Evolutionary conservation across 495 filamentous ascomycete genomes (phyloP), one percentile per base, ranked within the genome.

Genomic region (Penicillium macrosclerotiorum): DNA sequence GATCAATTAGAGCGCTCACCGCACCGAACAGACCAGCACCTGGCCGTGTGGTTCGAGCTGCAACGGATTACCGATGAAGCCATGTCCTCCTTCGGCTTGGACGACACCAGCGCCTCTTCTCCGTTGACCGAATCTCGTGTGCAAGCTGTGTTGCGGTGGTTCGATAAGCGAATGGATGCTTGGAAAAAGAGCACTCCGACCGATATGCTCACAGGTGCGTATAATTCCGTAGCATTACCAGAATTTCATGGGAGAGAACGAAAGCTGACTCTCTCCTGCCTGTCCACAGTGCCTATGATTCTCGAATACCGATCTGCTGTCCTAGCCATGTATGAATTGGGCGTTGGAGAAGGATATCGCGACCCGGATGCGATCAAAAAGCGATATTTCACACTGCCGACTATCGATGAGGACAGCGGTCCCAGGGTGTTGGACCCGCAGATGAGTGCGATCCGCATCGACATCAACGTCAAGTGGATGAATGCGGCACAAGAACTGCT

Each of bases 321-420:
- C 20, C 63, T 80, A 7, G 69, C 68, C 20, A 63, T 79, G 43
- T 76, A 79, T 47, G 75, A 80, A 52, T 40, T 77, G 6, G 74
- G 69, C 26, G 58, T 77, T 24, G 71, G 75, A 30, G 69, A 75
- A 45, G 75, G 76, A 11, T 76, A 79, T 45, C 68, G 72, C 20
- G 71, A 74, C 9, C 72, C 71, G n/a, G 69, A 74, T 44, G 62
- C 69, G 3, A 51, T 69, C 24, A 68, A 65, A 42, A 53, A 52
- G 17, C 59, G 61, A 41, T 69, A 64, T 29, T 71, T 68, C 52
- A 65, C 62, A 0, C 64, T 77, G 49, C 66, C 64, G 19, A 40
- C 68, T 35, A 41, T 68, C 45, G 52, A 72, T 18, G 66, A 54
- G 39, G 57, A 57, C 17, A 39, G 57, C n/a, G 55, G 40, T 19